Base-by-base conservation (phyloP, 2,329 filamentous ascomycete species). In the Phialophora tarda region DNA sequence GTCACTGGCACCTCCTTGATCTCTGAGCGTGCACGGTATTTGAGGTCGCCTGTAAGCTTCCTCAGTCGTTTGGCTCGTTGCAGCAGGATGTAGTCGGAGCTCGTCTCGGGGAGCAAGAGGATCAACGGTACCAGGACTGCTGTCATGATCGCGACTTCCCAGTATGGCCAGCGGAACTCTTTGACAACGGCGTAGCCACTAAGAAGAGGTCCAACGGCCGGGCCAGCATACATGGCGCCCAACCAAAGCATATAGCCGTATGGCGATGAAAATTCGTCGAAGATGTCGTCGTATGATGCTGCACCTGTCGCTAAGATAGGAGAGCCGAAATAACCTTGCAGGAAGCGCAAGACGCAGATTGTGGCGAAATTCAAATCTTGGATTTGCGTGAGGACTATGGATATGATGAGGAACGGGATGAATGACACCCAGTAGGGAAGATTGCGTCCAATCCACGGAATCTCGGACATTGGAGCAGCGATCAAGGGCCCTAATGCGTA, bases 401-500 rank as follows among this genome's bases (percentile, higher is more conserved):
- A 53, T 11, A 60, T 7, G n/a, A 44, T 44, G 32, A 60, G 44
- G 17, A 60, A 60, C 4, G 44, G 41, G 58, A 60, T 30, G 58
- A 60, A 60, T 14, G 58, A 60, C 41, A 26, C 41, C 58, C 41
- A 51, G 58, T 60, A 60, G 23, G 58, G 58, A 28, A 51, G 38
- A n/a, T 60, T 60, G 47, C 58, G 58, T 23, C 58, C 58, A 11
- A 60, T 60, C 44, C 58, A 51, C 4, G 58, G 58, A 6, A 60
- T 51, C 77, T 91, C 89, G 56, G 82, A 84, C 55, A 91, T 76
- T 0, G 89, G 89, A 0, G 86, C 86, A 77, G 86, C 90, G 23
- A 91, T 67, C 69, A 66, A 21, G 21, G 51, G 59, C 4, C 62
- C 89, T 21, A 89, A 77, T n/a, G 88, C 87, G 68, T 86, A 71